Conservation (phyloP, 768 basidiomycete genomes). For the Scleroderma bovista region DNA sequence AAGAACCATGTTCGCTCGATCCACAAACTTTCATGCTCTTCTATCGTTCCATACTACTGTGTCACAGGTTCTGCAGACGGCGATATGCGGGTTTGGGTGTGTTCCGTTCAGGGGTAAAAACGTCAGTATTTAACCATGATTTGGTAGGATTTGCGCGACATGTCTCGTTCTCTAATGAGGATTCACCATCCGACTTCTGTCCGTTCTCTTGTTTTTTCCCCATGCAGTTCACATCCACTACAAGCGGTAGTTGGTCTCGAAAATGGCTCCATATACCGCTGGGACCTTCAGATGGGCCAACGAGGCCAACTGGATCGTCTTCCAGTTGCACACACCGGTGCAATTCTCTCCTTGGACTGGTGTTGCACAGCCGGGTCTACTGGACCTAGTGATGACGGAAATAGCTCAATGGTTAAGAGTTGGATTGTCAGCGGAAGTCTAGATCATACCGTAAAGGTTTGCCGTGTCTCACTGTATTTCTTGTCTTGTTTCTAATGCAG, state of each 20-base stretch:
- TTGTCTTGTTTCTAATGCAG: slow-evolving; percentile 1
- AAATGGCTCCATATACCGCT: slow-evolving; percentile 68
- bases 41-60: slow-evolving; percentile 64
- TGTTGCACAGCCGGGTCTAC: slow-evolving; percentile 30
- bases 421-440: slow-evolving; percentile 81
- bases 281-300: slow-evolving; percentile 78
- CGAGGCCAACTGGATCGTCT: slow-evolving; percentile 66
- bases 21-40: slow-evolving; percentile 61
- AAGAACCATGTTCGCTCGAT: slow-evolving; percentile 73
- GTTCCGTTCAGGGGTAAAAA: slow-evolving; percentile 10
- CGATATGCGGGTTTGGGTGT: slow-evolving; percentile 75
- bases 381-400: slow-evolving; percentile 10
- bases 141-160: slow-evolving; percentile 64
- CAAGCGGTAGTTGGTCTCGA: slow-evolving; percentile 66
- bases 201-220: slow-evolving; percentile 66
- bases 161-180: slow-evolving; percentile 62
- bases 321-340: too few species aligned
- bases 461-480: slow-evolving; percentile 1
- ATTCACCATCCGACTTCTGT: slow-evolving; percentile 68
- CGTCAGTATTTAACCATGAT: slow-evolving; percentile 1
- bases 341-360: slow-evolving; percentile 76
- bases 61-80: slow-evolving; percentile 80
- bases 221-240: slow-evolving; percentile 55
- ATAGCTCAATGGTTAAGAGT: slow-evolving; percentile 33
- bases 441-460: slow-evolving; percentile 73